These are phyloP conservation scores for Plasmodium vivax DNA, from an alignment of 169 alveolate genomes.

Conservation along the genomic window DNA sequence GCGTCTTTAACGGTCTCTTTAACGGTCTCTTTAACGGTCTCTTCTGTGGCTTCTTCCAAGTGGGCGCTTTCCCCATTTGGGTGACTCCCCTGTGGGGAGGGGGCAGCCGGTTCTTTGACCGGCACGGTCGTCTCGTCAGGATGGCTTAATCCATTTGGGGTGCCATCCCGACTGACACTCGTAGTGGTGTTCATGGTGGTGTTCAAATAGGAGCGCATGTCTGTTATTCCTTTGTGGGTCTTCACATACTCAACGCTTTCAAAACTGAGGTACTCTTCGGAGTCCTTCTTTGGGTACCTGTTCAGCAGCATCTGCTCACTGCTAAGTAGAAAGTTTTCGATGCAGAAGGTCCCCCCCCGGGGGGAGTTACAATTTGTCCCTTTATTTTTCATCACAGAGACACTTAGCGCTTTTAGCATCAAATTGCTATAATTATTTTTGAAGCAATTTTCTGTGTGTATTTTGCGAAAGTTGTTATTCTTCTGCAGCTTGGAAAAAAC, in stretches of 20 bases:
- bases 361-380: background rate
- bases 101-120: background rate
- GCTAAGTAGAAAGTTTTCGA: conserved; percentile 35
- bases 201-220: conserved; percentile 9
- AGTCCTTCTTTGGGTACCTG: conserved; percentile 12
- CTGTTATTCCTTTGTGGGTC: background rate
- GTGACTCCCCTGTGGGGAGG: background rate
- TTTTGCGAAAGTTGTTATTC: conserved; percentile 56
- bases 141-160: background rate
- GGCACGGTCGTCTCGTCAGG: background rate
- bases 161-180: background rate
- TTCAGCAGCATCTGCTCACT: conserved; percentile 35
- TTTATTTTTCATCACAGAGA: conserved; percentile 16
- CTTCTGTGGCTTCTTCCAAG: background rate
- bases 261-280: conserved; percentile 17
- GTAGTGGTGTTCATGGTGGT: conserved; percentile 20
- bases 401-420: conserved; percentile 31
- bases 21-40: too few relatives aligned
- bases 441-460: conserved; percentile 39
- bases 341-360: background rate
- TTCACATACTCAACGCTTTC: conserved; percentile 17
- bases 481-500: conserved; percentile 53
- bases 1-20: background rate
- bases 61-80: background rate
- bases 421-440: conserved; percentile 31